Evolutionary conservation across 2,329 filamentous ascomycete species (phyloP).

Genomic region (Microsporum canis): DNA sequence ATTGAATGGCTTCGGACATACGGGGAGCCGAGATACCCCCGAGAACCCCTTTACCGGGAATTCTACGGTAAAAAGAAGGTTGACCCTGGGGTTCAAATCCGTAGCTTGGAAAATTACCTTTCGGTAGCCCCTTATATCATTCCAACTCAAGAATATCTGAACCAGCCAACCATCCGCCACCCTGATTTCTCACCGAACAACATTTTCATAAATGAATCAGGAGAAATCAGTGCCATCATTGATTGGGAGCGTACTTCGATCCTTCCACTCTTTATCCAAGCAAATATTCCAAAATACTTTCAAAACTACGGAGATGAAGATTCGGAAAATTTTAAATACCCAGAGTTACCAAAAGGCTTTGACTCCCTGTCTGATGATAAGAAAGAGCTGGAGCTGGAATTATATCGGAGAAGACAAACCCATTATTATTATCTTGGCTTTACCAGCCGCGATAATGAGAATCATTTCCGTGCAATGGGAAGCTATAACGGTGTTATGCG

Average conservation of each 20-base stretch:
- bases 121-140: conserved; percentile 11
- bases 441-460: conserved; percentile 14
- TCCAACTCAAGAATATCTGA: conserved; percentile 2
- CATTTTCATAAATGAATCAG: conserved; percentile 21
- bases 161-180: conserved; percentile 17
- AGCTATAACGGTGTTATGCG: conserved; percentile 12
- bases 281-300: conserved; percentile 30
- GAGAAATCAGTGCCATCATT: conserved; percentile 28
- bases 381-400: conserved; percentile 9
- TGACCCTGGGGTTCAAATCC: conserved; percentile 14
- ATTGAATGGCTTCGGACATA: conserved; percentile 13
- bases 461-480: conserved; percentile 15
- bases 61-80: conserved; percentile 11
- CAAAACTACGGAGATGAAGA: conserved; percentile 28
- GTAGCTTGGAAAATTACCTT: conserved; percentile 14
- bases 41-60: conserved; percentile 15
- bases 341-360: conserved; percentile 13
- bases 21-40: conserved; percentile 14
- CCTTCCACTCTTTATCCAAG: conserved; percentile 29
- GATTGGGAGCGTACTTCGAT: conserved; percentile 33
- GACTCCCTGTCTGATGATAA: conserved; percentile 8
- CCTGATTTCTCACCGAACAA: conserved; percentile 23
- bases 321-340: conserved; percentile 14
- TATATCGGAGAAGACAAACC: conserved; percentile 11
- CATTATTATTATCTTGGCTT: conserved; percentile 18